These are phyloP conservation scores for Syncephalastrum monosporum DNA, from an alignment of 371 early-diverging fungal species.

Conservation along the genomic window DNA sequence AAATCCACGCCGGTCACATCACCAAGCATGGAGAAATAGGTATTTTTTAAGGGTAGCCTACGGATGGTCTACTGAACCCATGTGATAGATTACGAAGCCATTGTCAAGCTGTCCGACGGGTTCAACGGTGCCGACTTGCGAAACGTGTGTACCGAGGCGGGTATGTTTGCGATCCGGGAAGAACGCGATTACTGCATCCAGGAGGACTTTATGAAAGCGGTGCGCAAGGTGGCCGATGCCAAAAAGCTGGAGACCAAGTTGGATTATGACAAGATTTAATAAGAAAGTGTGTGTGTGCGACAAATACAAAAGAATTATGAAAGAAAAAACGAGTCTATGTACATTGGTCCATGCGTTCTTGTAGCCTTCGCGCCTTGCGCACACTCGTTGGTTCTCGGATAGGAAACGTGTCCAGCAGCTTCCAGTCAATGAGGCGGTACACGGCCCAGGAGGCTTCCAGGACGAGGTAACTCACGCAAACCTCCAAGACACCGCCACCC, in stretches of 20 bases:
- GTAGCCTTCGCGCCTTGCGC: conserved; percentile 8
- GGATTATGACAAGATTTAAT: conserved; percentile 90
- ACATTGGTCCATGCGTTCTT: conserved; percentile 8
- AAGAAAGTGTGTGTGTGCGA: background rate
- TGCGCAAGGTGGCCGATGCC: conserved; percentile 96
- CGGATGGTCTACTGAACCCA: background rate
- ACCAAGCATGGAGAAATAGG: conserved; percentile 97
- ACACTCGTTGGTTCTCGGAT: conserved; percentile 10
- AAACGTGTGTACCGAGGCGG: conserved; percentile 99
- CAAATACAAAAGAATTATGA: too few species aligned
- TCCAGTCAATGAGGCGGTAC: conserved; percentile 33
- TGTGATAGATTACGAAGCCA: conserved; percentile 90
- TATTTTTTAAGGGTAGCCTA: conserved; percentile 17
- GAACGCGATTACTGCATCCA: conserved; percentile 98
- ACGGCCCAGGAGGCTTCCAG: conserved; percentile 45
- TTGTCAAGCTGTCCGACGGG: conserved; percentile 98
- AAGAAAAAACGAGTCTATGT: background rate
- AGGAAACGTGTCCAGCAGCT: conserved; percentile 8
- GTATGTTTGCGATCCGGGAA: conserved; percentile 99
- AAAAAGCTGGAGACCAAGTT: conserved; percentile 99
- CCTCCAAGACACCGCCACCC: conserved; percentile 40
- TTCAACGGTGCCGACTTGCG: conserved; percentile 99
- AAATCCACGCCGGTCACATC: conserved; percentile 95
- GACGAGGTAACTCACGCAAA: conserved; percentile 34
- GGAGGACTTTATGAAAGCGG: conserved; percentile 99